phyloP scores from a whole-genome alignment of 306 rosid species.

The Casuarina equisetifolia region DNA sequence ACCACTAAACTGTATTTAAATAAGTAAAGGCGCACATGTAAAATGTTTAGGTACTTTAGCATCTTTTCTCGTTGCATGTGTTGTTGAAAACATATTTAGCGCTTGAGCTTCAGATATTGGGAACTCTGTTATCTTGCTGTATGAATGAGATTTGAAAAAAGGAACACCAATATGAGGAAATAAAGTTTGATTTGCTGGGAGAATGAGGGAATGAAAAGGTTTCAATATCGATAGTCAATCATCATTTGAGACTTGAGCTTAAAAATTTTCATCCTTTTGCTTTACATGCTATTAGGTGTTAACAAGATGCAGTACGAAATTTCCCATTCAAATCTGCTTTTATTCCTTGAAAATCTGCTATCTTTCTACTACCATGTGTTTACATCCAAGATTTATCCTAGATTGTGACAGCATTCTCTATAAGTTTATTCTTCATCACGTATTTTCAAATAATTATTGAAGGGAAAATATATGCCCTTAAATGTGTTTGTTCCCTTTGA shows the following conservation, averaged over 20 bases:
- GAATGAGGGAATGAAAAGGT: neutral
- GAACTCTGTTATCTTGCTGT: neutral
- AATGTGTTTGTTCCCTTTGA: neutral
- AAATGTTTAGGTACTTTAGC: neutral
- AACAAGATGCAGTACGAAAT: neutral
- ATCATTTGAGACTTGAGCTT: neutral
- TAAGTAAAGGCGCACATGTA: neutral
- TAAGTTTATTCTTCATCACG: neutral
- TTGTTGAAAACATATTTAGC: neutral
- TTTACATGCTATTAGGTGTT: neutral
- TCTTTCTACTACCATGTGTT: neutral
- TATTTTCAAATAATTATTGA: neutral
- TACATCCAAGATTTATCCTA: neutral
- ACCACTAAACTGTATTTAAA: neutral
- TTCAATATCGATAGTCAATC: neutral
- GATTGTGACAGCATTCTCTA: neutral
- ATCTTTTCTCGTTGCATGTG: constrained; percentile 4
- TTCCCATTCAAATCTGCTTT: neutral
- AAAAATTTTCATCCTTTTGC: neutral
- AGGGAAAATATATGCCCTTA: neutral
- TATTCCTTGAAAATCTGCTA: neutral
- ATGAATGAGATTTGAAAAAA: neutral
- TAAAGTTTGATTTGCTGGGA: neutral
- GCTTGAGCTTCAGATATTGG: neutral
- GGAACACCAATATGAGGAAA: neutral